Percentiles rank a stretch among this genome's conserved stretches.
phyloP scores from a whole-genome alignment of 1,139 yeast species.

The Candida sanyaensis region DNA sequence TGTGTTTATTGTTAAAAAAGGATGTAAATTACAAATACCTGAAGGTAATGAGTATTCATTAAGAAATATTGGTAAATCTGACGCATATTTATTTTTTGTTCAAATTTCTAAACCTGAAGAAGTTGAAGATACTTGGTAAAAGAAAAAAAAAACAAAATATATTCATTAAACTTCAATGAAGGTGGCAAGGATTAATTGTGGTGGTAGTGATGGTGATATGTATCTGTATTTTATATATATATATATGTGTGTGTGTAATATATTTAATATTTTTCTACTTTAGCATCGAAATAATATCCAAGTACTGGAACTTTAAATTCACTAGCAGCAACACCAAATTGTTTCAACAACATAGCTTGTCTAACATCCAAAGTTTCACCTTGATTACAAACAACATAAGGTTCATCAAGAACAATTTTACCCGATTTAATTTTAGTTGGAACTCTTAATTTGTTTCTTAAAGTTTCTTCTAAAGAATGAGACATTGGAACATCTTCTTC shows the following conservation, averaged over 20 bases:
- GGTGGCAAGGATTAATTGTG: too few species aligned
- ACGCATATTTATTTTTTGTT: slow-evolving; percentile 72
- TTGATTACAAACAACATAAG: slow-evolving; percentile 75
- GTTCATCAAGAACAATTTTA: slow-evolving; percentile 74
- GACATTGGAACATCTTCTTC: slow-evolving; percentile 98
- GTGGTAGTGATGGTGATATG: too few species aligned
- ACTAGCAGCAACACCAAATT: slow-evolving; percentile 92
- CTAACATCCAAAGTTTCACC: slow-evolving; percentile 86
- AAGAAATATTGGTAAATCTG: slow-evolving; percentile 55
- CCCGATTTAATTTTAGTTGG: slow-evolving; percentile 92
- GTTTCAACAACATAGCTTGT: slow-evolving; percentile 89
- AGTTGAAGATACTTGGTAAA: slow-evolving; percentile 10
- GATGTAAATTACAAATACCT: slow-evolving; percentile 84
- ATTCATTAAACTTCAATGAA: too few species aligned
- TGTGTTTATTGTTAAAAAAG: slow-evolving; percentile 63
- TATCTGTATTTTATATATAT: too few species aligned
- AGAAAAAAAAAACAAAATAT: too few species aligned
- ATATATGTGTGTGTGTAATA: too few species aligned
- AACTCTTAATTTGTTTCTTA: slow-evolving; percentile 84
- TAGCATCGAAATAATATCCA: slow-evolving; percentile 73
- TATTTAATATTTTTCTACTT: slow-evolving; percentile 19
- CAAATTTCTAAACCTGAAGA: slow-evolving; percentile 47
- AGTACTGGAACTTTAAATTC: slow-evolving; percentile 80
- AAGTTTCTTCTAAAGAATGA: slow-evolving; percentile 90
- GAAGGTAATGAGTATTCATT: slow-evolving; percentile 71